A percentile compares a stretch with the other conserved stretches of the same genome.
These are phyloP conservation scores for Monascus ruber DNA, from an alignment of 2,329 filamentous ascomycete species.

Conservation along the genomic window DNA sequence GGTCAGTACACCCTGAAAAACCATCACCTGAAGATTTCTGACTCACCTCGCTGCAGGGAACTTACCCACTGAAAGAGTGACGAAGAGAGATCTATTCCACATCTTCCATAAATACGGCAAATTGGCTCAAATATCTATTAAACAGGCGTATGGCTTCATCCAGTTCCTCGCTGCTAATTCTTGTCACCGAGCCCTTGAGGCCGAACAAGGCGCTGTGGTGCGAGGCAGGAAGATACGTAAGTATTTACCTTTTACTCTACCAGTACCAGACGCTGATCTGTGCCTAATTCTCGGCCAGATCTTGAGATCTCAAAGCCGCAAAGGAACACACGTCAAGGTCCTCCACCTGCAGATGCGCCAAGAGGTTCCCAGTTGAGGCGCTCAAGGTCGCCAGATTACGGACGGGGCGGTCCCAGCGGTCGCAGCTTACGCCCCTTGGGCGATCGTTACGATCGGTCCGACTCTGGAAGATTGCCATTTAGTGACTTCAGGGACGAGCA, in stretches of 20 bases:
- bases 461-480: slow-evolving; percentile 25
- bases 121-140: slow-evolving; percentile 88
- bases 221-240: slow-evolving; percentile 88
- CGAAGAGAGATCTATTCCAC: slow-evolving; percentile 87
- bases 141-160: slow-evolving; percentile 93
- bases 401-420: slow-evolving; percentile 23
- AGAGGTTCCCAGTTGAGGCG: slow-evolving; percentile 36
- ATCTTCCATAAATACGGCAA: slow-evolving; percentile 76
- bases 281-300: slow-evolving; percentile 40
- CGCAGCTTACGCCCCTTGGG: slow-evolving; percentile 18
- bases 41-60: slow-evolving; percentile 51
- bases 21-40: slow-evolving; percentile 1
- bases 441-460: slow-evolving; percentile 36
- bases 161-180: slow-evolving; percentile 73
- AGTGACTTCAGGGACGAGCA: slow-evolving; percentile 42
- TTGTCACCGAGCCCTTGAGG: slow-evolving; percentile 62
- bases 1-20: slow-evolving; percentile 23
- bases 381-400: slow-evolving; percentile 50
- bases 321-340: slow-evolving; percentile 56
- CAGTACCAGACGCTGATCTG: neutral
- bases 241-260: slow-evolving; percentile 22
- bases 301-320: slow-evolving; percentile 84
- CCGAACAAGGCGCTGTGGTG: slow-evolving; percentile 69
- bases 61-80: slow-evolving; percentile 81
- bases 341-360: slow-evolving; percentile 26